Percentiles rank a stretch among this genome's conserved stretches.
Evolutionary conservation across 371 early-diverging fungal species (phyloP).

Genomic region (Circinella minor): DNA sequence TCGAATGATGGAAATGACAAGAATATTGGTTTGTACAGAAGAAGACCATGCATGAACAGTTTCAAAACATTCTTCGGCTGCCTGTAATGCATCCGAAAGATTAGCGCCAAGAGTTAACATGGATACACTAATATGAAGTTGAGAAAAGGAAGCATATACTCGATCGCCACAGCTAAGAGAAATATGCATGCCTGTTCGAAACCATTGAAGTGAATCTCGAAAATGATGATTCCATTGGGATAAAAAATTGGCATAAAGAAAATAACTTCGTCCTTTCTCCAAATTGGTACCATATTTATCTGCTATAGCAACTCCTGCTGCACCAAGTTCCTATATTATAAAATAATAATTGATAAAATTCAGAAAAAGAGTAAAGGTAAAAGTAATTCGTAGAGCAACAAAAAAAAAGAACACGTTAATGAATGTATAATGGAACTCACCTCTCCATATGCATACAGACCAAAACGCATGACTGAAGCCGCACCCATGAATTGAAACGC

Average conservation of each 20-base stretch:
- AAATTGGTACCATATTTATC: constrained; percentile 35
- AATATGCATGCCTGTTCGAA: constrained; percentile 14
- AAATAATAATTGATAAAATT: too few species aligned
- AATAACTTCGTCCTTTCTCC: constrained; percentile 39
- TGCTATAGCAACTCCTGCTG: constrained; percentile 29
- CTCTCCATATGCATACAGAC: constrained; percentile 33
- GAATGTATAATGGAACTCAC: constrained; percentile 5
- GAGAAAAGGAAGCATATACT: constrained; percentile 41
- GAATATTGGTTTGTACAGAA: constrained; percentile 39
- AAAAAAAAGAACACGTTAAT: too few species aligned
- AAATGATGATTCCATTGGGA: constrained; percentile 41
- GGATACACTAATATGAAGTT: constrained; percentile 29
- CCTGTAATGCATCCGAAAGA: constrained; percentile 27
- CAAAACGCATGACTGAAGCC: constrained; percentile 29
- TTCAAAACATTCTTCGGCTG: constrained; percentile 41
- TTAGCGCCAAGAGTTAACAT: constrained; percentile 29
- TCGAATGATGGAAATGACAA: constrained; percentile 42
- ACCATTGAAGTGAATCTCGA: constrained; percentile 25
- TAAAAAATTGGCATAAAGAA: constrained; percentile 35
- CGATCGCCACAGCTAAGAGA: constrained; percentile 43
- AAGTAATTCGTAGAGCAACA: too few species aligned
- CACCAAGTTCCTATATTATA: constrained; percentile 32
- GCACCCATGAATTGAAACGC: constrained; percentile 38
- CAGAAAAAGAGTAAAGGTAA: too few species aligned
- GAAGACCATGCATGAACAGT: constrained; percentile 44